phyloP scores from a whole-genome alignment of 495 filamentous ascomycete species.

The Neurospora sp. region DNA sequence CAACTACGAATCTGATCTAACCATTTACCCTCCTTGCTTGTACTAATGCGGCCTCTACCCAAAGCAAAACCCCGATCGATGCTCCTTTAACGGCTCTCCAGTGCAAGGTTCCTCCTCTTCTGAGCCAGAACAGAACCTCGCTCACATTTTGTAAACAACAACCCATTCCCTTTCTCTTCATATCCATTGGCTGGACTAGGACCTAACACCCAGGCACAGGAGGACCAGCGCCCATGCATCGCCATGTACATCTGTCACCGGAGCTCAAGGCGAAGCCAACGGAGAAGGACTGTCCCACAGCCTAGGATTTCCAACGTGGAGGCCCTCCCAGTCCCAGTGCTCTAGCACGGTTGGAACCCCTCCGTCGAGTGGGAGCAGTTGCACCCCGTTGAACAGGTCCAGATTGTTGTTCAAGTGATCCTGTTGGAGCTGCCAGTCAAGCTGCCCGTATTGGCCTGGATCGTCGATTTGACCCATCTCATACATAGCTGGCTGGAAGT shows the following conservation, averaged over 20 bases:
- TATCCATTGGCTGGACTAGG: background rate
- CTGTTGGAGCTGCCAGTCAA: conserved; percentile 8
- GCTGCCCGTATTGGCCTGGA: conserved; percentile 1
- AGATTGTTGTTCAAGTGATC: background rate
- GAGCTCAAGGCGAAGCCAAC: background rate
- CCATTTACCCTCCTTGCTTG: background rate
- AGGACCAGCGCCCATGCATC: background rate
- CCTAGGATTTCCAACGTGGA: conserved; percentile 15
- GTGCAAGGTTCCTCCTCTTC: background rate
- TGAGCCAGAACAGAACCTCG: background rate
- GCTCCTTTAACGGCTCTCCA: background rate
- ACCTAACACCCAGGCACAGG: background rate
- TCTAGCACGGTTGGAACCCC: conserved; percentile 10
- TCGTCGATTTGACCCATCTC: background rate
- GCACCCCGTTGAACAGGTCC: conserved; percentile 1
- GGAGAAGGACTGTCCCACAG: conserved; percentile 6
- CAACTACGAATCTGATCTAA: background rate
- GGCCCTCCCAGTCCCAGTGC: conserved; percentile 19
- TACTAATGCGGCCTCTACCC: background rate
- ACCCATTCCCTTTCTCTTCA: background rate
- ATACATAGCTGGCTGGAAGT: background rate
- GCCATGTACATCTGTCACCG: background rate
- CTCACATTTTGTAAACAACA: background rate
- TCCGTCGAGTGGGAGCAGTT: conserved; percentile 3
- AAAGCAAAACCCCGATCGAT: background rate